Percentiles rank a stretch among this genome's conserved stretches.
Conservation (phyloP, 495 filamentous ascomycete genomes). For the Poronia punctata region DNA sequence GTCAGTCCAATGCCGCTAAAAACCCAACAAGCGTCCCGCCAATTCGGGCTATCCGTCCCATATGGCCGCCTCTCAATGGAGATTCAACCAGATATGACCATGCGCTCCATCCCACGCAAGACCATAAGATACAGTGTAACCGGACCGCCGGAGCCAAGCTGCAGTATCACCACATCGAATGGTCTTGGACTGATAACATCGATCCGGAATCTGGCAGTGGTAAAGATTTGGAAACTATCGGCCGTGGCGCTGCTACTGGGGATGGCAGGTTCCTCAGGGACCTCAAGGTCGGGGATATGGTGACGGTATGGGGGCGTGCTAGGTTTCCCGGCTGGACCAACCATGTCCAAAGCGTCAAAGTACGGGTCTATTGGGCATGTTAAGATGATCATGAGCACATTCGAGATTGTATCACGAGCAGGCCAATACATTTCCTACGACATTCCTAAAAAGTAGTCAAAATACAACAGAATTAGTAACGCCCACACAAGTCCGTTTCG, state of each 20-base stretch:
- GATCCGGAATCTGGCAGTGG: conserved; percentile 38
- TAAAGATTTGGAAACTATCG: conserved; percentile 30
- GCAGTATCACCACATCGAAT: conserved; percentile 45
- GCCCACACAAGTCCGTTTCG: no score
- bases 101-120: conserved; percentile 30
- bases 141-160: conserved; percentile 23
- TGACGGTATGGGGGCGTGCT: conserved; percentile 59
- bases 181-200: conserved; percentile 48
- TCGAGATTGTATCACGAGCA: no score
- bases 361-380: conserved; percentile 60
- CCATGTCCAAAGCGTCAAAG: conserved; percentile 44
- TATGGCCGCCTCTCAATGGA: conserved; percentile 15
- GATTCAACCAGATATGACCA: conserved; percentile 23
- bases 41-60: conserved; percentile 19
- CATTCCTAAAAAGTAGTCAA: no score
- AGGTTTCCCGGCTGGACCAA: conserved; percentile 60
- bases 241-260: conserved; percentile 48
- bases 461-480: no score
- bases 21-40: conserved; percentile 16
- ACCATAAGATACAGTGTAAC: conserved; percentile 50
- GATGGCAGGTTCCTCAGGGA: conserved; percentile 50
- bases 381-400: no score
- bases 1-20: background rate
- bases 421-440: no score
- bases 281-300: conserved; percentile 55